Evolutionary conservation across 345 rosid genomes (phyloP), one percentile per base, ranked within the genome.

Genomic region (Populus davidiana): DNA sequence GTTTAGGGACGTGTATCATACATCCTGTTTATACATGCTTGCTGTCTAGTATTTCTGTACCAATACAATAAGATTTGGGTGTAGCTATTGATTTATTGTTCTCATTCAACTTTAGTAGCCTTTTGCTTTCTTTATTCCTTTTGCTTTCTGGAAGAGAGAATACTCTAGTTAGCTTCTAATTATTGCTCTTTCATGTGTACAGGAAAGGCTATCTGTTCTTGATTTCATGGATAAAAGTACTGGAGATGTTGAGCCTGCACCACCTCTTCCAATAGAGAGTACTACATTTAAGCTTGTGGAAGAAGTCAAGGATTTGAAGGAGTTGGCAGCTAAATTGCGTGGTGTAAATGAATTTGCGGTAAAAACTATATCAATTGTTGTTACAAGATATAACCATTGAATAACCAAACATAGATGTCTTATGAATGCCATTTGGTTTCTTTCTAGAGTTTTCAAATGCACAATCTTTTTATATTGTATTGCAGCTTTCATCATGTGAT

Each of bases 311-410:
- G 96, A 91, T 86, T 89, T 93, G 71, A 84, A 92, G 87, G 92
- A 87, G 73, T 74, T 96, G 82, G 98, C 89, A 38, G 86, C 90
- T 47, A 93, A 88, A 78, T 77, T 96, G 81, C 86, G 78, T 36
- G 67, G 71, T 63, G 96, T 83, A 14, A 76, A 86, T 38, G 98
- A 93, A 84, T 92, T 93, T 90, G 94, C 98, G 83, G 99, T 96
- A 86, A 90, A 25, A 52, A 72, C 69, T 68, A 27, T 50, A 29
- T 44, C 71, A 27, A 59, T 59, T 75, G 31, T n/a, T 1, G 8
- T 75, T 17, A 16, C 33, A 7, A 62, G 44, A 43, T 35, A 43
- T 21, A 70, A 14, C n/a, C 16, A 2, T 27, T 64, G 21, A 44
- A 75, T 29, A 36, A 8, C 33, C 35, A 61, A 38, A 36, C 8